phyloP scores from a whole-genome alignment of 2,329 filamentous ascomycete genomes.

The Pseudogymnoascus sp. region DNA sequence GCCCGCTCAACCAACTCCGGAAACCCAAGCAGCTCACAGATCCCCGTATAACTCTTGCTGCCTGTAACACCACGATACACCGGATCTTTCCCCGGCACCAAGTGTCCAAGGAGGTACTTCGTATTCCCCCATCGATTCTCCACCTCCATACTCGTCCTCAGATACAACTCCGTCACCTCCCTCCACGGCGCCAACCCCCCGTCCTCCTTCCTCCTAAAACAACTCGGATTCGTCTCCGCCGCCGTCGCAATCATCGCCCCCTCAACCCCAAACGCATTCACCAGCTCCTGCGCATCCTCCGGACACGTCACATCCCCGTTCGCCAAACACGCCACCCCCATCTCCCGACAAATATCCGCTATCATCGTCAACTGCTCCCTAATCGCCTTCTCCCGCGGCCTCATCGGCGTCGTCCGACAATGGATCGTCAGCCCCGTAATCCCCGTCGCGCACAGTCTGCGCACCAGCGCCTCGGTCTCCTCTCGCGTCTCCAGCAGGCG shows the following conservation, averaged over 20 bases:
- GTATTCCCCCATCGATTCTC: slow-evolving; percentile 89
- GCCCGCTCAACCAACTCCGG: slow-evolving; percentile 56
- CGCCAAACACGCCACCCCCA: slow-evolving; percentile 87
- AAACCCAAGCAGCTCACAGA: slow-evolving; percentile 57
- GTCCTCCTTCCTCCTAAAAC: slow-evolving; percentile 61
- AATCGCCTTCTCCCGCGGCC: slow-evolving; percentile 79
- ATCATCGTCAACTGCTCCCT: slow-evolving; percentile 81
- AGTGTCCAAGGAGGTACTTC: slow-evolving; percentile 78
- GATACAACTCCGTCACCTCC: slow-evolving; percentile 67
- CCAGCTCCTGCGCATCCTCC: slow-evolving; percentile 62
- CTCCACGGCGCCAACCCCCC: slow-evolving; percentile 68
- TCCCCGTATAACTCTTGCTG: slow-evolving; percentile 61
- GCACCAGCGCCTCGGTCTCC: slow-evolving; percentile 68
- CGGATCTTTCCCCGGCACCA: slow-evolving; percentile 71
- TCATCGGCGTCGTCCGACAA: slow-evolving; percentile 93
- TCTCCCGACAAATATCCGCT: slow-evolving; percentile 66
- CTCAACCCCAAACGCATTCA: slow-evolving; percentile 74
- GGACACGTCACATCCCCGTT: slow-evolving; percentile 82
- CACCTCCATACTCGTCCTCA: slow-evolving; percentile 62
- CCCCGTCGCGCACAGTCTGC: slow-evolving; percentile 71
- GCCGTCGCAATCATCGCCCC: slow-evolving; percentile 95
- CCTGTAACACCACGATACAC: slow-evolving; percentile 52
- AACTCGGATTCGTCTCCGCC: slow-evolving; percentile 84
- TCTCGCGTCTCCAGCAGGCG: slow-evolving; percentile 70
- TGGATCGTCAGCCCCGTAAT: slow-evolving; percentile 91